Conservation (phyloP, 2,329 filamentous ascomycete genomes). For the Stylonectria norvegica region DNA sequence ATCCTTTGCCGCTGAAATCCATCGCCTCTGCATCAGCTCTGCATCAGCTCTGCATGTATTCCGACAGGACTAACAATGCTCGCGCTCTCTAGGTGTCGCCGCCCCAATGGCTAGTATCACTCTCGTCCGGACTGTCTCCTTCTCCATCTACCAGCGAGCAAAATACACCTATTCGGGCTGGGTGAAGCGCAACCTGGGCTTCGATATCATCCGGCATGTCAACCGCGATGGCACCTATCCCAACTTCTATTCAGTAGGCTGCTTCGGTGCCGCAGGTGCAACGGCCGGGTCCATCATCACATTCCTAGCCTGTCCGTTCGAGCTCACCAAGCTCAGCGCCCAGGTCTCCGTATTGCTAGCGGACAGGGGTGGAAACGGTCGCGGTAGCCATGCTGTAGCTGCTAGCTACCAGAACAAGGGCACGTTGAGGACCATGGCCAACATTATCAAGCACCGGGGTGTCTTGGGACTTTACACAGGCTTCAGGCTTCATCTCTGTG, state of each 20-base stretch:
- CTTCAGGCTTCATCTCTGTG: constrained; percentile 73
- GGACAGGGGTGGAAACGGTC: constrained; percentile 32
- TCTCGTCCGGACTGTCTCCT: constrained; percentile 72
- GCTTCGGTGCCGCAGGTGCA: constrained; percentile 74
- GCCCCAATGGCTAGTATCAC: constrained; percentile 79
- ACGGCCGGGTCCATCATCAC: constrained; percentile 78
- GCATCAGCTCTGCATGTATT: too few species aligned
- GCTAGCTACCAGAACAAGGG: constrained; percentile 75
- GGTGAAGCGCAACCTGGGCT: constrained; percentile 63
- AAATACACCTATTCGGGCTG: constrained; percentile 71
- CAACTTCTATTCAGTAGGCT: constrained; percentile 68
- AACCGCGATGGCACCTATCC: constrained; percentile 69
- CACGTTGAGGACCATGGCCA: constrained; percentile 70
- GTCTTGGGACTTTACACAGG: constrained; percentile 74
- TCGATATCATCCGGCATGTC: constrained; percentile 70
- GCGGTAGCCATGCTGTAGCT: constrained; percentile 56
- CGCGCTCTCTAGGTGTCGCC: constrained; percentile 57
- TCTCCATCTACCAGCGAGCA: constrained; percentile 74
- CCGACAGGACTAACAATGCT: constrained; percentile 17
- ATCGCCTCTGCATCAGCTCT: too few species aligned
- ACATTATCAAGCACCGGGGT: constrained; percentile 73
- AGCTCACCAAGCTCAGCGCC: constrained; percentile 84
- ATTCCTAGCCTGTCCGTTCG: constrained; percentile 79
- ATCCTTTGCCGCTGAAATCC: too few species aligned
- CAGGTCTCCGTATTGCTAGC: constrained; percentile 80